Conservation (phyloP, 768 basidiomycete species). For the Phaffia australis region DNA sequence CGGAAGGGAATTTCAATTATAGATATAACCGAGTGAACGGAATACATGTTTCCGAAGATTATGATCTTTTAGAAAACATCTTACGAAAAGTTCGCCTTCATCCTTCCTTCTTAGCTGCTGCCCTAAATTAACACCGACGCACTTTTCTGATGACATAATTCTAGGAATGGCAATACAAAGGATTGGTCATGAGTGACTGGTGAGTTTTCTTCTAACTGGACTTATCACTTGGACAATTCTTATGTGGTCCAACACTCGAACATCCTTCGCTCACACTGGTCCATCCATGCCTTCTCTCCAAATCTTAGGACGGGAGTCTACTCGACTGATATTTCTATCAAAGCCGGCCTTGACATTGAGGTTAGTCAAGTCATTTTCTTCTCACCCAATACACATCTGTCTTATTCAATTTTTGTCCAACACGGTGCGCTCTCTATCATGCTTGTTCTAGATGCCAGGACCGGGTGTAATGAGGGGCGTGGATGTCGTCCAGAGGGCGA, state of each 20-base stretch:
- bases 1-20: constrained; percentile 35
- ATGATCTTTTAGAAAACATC: constrained; percentile 46
- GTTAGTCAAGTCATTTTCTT: too few species aligned
- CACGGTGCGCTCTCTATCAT: constrained; percentile 23
- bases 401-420: not conserved
- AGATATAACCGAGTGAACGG: constrained; percentile 58
- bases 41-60: constrained; percentile 50
- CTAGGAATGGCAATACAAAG: not conserved
- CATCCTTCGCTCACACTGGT: too few species aligned
- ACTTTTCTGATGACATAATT: too few species aligned
- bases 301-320: constrained; percentile 37
- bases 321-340: constrained; percentile 44
- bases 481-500: constrained; percentile 38
- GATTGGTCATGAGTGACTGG: not conserved
- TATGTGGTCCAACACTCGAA: too few species aligned
- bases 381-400: constrained; percentile 29
- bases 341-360: constrained; percentile 49
- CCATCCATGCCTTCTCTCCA: constrained; percentile 54
- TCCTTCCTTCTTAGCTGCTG: too few species aligned
- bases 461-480: constrained; percentile 29
- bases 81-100: too few species aligned
- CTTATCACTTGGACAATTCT: too few species aligned
- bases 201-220: too few species aligned
- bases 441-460: constrained; percentile 38
- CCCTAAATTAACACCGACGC: too few species aligned